Conservation (phyloP, 345 rosid species). For the Brassica carinata region DNA sequence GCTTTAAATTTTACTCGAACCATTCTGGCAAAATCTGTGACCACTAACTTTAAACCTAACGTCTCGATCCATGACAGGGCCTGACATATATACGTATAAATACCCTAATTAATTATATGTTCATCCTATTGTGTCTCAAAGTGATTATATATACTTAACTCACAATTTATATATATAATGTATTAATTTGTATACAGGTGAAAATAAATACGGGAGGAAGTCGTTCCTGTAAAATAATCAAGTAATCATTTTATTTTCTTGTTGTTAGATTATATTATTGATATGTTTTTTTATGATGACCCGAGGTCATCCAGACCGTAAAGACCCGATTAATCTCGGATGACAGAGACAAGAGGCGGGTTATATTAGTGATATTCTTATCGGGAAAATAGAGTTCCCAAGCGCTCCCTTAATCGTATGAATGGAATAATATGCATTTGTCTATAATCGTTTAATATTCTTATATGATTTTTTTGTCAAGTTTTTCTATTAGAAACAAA, state of each 20-base stretch:
- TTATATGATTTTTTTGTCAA: neutral
- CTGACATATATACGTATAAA: neutral
- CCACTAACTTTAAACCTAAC: conserved; percentile 30
- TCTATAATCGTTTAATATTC: neutral
- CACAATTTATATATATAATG: neutral
- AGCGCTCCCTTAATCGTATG: neutral
- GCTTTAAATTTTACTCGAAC: conserved; percentile 27
- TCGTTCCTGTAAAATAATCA: neutral
- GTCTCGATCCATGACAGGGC: conserved; percentile 31
- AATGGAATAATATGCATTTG: neutral
- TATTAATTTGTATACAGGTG: neutral
- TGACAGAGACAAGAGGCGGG: no score
- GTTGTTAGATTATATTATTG: conserved; percentile 8
- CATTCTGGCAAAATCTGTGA: conserved; percentile 34
- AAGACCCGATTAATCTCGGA: no score
- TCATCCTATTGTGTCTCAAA: neutral
- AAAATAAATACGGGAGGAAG: conserved; percentile 12
- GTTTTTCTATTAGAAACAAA: neutral
- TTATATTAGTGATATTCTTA: neutral
- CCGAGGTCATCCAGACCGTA: no score
- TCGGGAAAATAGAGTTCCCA: conserved; percentile 4
- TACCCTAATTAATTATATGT: neutral
- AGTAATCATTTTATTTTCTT: conserved; percentile 7
- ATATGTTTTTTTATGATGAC: no score
- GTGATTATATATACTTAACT: neutral